Evolutionary conservation across 2,329 filamentous ascomycete genomes (phyloP), one percentile per base, ranked within the genome.

Genomic region (Tricladium varicosporioides): DNA sequence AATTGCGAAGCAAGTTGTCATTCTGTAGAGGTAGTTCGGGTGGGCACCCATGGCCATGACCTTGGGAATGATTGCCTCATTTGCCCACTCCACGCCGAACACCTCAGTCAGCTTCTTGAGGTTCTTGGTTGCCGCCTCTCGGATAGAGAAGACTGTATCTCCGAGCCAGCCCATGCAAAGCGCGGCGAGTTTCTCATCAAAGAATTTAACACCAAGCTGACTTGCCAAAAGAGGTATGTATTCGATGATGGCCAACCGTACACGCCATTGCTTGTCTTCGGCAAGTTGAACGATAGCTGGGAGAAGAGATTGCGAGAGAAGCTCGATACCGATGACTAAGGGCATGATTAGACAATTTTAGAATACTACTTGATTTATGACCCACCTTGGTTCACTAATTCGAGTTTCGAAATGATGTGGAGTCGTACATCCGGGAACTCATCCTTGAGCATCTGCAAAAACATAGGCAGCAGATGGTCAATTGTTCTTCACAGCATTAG

Each of bases 1-100:
- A 65, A 99, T 95, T 61, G 94, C 94, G 74, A 99, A 99, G 78
- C 93, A 97, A n/a, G 94, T 99, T 9, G 94, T 99, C 94, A 99
- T 99, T 73, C 94, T 85, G 82, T 99, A 99, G 53, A 99, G 87
- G 74, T 99, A 99, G 78, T 99, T 99, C 60, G 93, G 91, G 73
- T 99, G 94, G 71, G 91, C 90, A 59, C 94, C 94, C 94, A 99
- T 97, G 40, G 89, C 90, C 83, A 96, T 94, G 63, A 99, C 94
- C 80, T 97, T 97, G 59, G 94, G 94, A 67, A 99, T 96, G 70
- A 99, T 99, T 48, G 92, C 92, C 72, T 92, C 90, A 73, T 88
- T 95, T 45, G 94, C 93, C 94, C 94, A 99, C 63, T 96, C 92
- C 14, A 97, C 92, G 48, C 94, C 94, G 71, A 99, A 99, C 0